These are phyloP conservation scores for Lycium barbarum DNA, from an alignment of 257 asterid genomes.

Conservation along the genomic window DNA sequence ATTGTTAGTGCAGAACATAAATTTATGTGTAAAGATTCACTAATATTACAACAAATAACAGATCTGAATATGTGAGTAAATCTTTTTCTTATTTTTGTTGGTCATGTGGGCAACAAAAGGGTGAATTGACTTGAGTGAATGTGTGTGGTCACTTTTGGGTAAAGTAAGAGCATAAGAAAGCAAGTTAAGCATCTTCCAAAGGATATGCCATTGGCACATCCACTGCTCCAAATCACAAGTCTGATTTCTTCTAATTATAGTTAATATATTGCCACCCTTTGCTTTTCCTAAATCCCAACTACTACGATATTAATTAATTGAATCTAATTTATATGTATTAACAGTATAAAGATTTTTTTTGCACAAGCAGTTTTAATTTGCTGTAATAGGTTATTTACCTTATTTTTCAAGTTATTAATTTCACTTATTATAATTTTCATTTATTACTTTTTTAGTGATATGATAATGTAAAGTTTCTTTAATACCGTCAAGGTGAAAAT, in stretches of 20 bases:
- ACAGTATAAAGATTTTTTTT: background rate
- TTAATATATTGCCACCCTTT: background rate
- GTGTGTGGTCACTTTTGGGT: constrained; percentile 47
- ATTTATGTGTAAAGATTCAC: background rate
- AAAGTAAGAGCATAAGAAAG: constrained; percentile 42
- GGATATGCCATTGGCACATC: constrained; percentile 45
- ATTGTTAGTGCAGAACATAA: background rate
- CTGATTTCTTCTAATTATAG: too few relatives aligned
- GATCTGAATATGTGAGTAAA: too few relatives aligned
- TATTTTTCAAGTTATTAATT: background rate
- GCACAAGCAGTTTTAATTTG: background rate
- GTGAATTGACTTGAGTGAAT: constrained; percentile 51
- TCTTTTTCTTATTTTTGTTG: too few relatives aligned
- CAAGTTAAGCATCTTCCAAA: constrained; percentile 56
- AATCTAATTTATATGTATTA: background rate
- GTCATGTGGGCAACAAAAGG: constrained; percentile 36
- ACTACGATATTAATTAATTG: background rate
- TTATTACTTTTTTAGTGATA: background rate
- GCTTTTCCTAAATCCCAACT: background rate
- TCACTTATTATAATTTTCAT: background rate
- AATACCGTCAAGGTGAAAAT: background rate
- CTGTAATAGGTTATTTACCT: too few relatives aligned
- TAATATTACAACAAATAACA: background rate
- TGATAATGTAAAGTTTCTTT: background rate
- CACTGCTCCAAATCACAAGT: background rate